A percentile compares a stretch with the other conserved stretches of the same genome.
Conservation (phyloP, 148 eudicot genomes). For the Rhododendron griersonianum region DNA sequence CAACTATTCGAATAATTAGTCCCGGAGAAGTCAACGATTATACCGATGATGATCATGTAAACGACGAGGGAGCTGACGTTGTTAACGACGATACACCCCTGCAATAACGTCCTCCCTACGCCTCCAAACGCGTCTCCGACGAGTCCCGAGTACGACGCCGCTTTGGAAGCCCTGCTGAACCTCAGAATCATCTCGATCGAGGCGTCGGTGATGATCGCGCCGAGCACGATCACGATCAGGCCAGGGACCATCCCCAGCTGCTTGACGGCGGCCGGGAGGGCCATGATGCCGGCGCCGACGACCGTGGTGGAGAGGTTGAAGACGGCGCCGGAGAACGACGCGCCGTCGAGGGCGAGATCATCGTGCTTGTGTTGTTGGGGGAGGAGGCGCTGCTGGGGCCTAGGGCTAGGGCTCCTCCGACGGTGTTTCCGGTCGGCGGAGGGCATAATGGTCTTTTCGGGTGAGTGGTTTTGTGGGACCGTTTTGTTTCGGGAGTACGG, state of each 20-base stretch:
- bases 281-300: conserved; percentile 90
- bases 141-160: conserved; percentile 40
- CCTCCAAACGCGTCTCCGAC: conserved; percentile 66
- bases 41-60: conserved; percentile 79
- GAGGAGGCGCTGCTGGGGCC: conserved; percentile 29
- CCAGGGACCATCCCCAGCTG: conserved; percentile 62
- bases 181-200: conserved; percentile 59
- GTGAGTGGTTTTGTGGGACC: not conserved
- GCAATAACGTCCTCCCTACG: conserved; percentile 37
- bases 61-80: conserved; percentile 64
- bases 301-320: conserved; percentile 77
- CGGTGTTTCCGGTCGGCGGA: conserved; percentile 37
- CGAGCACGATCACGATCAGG: conserved; percentile 35
- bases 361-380: conserved; percentile 19
- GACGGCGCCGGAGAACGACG: conserved; percentile 71
- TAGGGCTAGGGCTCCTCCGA: conserved; percentile 23
- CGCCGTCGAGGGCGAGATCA: conserved; percentile 37
- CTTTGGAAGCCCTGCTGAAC: conserved; percentile 49
- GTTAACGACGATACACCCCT: conserved; percentile 48
- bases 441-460: not conserved
- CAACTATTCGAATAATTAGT: not conserved
- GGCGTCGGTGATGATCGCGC: conserved; percentile 49
- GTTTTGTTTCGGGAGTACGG: not conserved
- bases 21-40: not conserved
- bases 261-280: conserved; percentile 71